Evolutionary conservation across 108 stramenopile genomes (phyloP), one percentile per base, ranked within the genome.

Genomic region (Discostella pseudostelligera): DNA sequence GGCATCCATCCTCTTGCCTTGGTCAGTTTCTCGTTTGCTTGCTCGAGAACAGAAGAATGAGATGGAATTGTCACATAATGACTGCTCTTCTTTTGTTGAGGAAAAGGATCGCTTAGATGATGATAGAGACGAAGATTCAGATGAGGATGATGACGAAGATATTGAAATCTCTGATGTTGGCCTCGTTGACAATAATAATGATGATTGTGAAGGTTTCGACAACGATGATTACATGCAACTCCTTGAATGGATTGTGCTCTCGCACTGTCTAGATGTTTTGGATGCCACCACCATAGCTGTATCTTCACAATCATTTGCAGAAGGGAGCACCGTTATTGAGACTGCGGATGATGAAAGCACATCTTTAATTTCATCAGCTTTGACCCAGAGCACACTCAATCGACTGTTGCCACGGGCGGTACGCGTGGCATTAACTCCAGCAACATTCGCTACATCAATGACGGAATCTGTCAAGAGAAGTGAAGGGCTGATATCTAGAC

Each of bases 1-100:
- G 20, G 75, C 75, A 14, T 43, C 75, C 4, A 37, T 76, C 7
- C 40, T 76, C 32, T 53, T 76, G 13, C 75, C 75, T 13, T 76
- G 75, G 75, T 76, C 75, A 0, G 56, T 75, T 1, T 36, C 60
- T 56, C 66, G 66, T 49, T 20, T 75, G 0, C 44, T 67, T 10
- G 32, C 32, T 3, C 32, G 32, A 32, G 32, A 4, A 32, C 32
- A 32, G 32, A 5, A 32, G 32, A 20, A 25, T 12, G 22, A 21
- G 49, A 20, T 20, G 49, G 10, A 21, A 20, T 25, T 20, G 49
- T 25, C 22, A 10, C 25, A 11, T 21, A 12, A 11, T 16, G 22
- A 16, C 11, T 49, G 11, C 24, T 49, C 49, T 6, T 17, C 46
- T 47, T n/a, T 21, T n/a, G 6, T 21, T 2, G 20, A 9, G n/a